Conservation (phyloP, 2,329 filamentous ascomycete genomes). For the Parascedosporium putredinis region DNA sequence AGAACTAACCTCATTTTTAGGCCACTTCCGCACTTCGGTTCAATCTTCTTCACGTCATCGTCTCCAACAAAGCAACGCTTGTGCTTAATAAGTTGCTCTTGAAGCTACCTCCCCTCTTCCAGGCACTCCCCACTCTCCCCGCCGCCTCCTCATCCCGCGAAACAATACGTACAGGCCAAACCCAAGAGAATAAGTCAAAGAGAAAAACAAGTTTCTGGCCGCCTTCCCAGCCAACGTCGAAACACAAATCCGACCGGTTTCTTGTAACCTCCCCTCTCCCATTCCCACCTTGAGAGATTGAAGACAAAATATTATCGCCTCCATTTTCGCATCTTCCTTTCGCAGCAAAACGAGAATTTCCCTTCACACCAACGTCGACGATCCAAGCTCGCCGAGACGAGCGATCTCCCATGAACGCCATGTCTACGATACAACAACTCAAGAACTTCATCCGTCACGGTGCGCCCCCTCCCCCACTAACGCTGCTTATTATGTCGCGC, state of each 20-base stretch:
- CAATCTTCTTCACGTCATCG: background rate
- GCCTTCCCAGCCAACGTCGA: background rate
- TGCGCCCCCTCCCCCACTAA: slow-evolving; percentile 24
- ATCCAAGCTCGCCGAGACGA: background rate
- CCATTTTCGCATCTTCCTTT: background rate
- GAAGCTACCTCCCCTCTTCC: background rate
- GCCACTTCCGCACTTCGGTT: background rate
- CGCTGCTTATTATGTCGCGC: no score
- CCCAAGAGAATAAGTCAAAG: background rate
- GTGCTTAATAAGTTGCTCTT: background rate
- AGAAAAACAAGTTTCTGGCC: slow-evolving; percentile 1
- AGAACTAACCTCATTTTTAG: slow-evolving; percentile 1
- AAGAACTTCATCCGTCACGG: slow-evolving; percentile 97
- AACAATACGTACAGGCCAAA: background rate
- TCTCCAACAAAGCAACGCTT: background rate
- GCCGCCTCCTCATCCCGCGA: background rate
- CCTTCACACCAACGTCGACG: background rate
- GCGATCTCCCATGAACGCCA: slow-evolving; percentile 19
- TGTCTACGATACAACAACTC: slow-evolving; percentile 80
- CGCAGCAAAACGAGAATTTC: background rate
- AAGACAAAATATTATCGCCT: background rate
- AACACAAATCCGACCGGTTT: background rate
- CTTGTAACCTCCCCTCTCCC: background rate
- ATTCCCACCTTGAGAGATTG: background rate
- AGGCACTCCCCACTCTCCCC: background rate